phyloP scores from a whole-genome alignment of 2,329 filamentous ascomycete genomes.

The Fusarium bactridioides region DNA sequence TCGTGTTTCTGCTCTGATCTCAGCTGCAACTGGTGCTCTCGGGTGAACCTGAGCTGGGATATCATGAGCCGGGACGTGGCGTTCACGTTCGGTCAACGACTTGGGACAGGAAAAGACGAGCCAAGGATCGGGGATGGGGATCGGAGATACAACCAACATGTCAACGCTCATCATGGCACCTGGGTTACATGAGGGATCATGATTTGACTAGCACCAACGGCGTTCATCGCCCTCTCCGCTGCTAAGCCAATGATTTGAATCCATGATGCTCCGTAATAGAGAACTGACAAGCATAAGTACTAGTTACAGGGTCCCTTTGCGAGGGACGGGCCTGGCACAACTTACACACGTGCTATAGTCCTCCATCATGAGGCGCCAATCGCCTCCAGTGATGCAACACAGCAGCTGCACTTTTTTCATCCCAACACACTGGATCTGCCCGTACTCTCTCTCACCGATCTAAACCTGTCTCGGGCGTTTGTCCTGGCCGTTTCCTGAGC shows the following conservation, averaged over 20 bases:
- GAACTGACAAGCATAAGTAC: constrained; percentile 19
- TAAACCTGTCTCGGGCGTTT: constrained; percentile 20
- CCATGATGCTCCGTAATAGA: not conserved
- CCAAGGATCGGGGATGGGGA: constrained; percentile 31
- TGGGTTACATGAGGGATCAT: constrained; percentile 20
- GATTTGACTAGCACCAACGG: constrained; percentile 25
- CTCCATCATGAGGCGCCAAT: constrained; percentile 35
- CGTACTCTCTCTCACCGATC: constrained; percentile 27
- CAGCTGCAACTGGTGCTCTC: constrained; percentile 19
- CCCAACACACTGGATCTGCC: constrained; percentile 33
- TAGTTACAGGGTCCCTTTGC: constrained; percentile 20
- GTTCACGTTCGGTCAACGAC: constrained; percentile 34
- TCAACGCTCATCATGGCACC: constrained; percentile 24
- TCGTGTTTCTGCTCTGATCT: constrained; percentile 13
- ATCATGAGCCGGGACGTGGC: constrained; percentile 16
- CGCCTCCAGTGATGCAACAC: constrained; percentile 9
- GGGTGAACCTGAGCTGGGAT: constrained; percentile 1
- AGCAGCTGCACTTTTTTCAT: constrained; percentile 19
- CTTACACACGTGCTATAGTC: constrained; percentile 36
- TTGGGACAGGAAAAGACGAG: constrained; percentile 29
- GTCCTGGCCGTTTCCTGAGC: constrained; percentile 15
- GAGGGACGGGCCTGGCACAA: constrained; percentile 17
- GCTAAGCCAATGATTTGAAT: not conserved
- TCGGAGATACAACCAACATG: constrained; percentile 6
- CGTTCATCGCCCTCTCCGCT: not conserved